A percentile compares a stretch with the other conserved stretches of the same genome.
These are phyloP conservation scores for Didymella glomerata DNA, from an alignment of 2,329 filamentous ascomycete genomes.

Conservation along the genomic window DNA sequence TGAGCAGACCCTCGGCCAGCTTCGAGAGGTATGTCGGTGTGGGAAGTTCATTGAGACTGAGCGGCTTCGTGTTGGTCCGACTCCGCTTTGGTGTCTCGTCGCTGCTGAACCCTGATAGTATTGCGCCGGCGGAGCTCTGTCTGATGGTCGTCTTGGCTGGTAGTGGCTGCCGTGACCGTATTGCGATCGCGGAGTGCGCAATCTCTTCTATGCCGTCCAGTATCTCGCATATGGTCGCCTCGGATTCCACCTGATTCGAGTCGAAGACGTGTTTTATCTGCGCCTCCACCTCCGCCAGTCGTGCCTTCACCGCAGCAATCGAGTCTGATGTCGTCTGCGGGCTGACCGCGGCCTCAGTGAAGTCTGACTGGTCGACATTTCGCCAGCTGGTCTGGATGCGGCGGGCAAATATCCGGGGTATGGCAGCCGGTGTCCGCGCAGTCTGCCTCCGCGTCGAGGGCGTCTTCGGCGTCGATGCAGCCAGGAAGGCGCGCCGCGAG, in stretches of 20 bases:
- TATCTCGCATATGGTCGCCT: constrained; percentile 31
- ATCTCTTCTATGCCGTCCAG: constrained; percentile 37
- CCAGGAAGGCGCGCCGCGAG: constrained; percentile 40
- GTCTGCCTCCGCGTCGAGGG: constrained; percentile 38
- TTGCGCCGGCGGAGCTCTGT: constrained; percentile 47
- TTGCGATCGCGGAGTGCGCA: constrained; percentile 39
- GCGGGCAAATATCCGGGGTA: constrained; percentile 30
- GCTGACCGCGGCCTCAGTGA: constrained; percentile 24
- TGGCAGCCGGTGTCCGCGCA: constrained; percentile 27
- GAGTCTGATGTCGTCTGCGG: constrained; percentile 30
- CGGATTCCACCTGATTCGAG: constrained; percentile 41
- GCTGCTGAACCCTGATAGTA: constrained; percentile 41
- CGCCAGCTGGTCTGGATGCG: constrained; percentile 32
- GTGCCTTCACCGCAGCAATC: constrained; percentile 31
- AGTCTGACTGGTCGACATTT: constrained; percentile 22
- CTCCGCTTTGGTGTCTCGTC: constrained; percentile 27
- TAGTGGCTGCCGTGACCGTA: constrained; percentile 38
- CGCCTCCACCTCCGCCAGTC: constrained; percentile 38
- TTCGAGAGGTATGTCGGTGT: constrained; percentile 56
- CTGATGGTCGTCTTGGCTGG: constrained; percentile 34
- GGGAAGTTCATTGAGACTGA: constrained; percentile 38
- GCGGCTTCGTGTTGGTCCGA: constrained; percentile 21
- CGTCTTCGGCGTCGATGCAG: constrained; percentile 35
- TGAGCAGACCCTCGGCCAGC: constrained; percentile 73
- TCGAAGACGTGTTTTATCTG: constrained; percentile 38